Evolutionary conservation across 345 rosid species (phyloP), one percentile per base, ranked within the genome.

Genomic region (Syzygium aqueum): DNA sequence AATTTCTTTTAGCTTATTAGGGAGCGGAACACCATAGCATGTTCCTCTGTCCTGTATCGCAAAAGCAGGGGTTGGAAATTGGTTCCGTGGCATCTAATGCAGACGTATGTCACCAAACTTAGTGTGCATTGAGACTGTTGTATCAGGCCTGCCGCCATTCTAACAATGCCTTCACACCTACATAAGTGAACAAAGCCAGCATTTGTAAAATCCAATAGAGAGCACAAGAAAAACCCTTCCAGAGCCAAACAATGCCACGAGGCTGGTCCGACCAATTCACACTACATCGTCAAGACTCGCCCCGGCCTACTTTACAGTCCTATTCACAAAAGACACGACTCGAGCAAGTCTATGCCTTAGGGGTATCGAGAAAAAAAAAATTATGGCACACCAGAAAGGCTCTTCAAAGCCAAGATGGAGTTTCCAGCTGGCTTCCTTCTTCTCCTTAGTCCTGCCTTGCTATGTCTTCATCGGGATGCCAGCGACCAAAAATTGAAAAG

Each of bases 401-500:
- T 73, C 27, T 73, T 73, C 37, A 33, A 33, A 73, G 49, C 80
- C 2, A 1, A 73, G 49, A 5, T 0, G 8, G 82, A 73, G 21
- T 73, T 73, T 73, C 82, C 80, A 73, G 49, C 49, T 73, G 80
- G 37, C 49, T 73, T 8, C 80, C 25, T 57, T 57, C 28, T 57
- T 57, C 28, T 57, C 80, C 80, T 73, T 37, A 37, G 49, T 73
- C 49, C 82, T 73, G 82, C 82, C 27, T 73, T 22, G 46, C 49
- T 37, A 37, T 11, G 11, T 37, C 82, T 19, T 92, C 90, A 95
- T 89, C 91, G 90, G 80, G 96, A 93, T 12, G 96, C 98, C 73
- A 94, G 88, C 2, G 94, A 95, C 98, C 98, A 95, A 87, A 94
- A 93, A 90, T 94, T 95, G 52, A 94, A 90, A 56, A 94, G 91